These are phyloP conservation scores for Hygrophorus russula DNA, from an alignment of 768 basidiomycete species.

Conservation along the genomic window DNA sequence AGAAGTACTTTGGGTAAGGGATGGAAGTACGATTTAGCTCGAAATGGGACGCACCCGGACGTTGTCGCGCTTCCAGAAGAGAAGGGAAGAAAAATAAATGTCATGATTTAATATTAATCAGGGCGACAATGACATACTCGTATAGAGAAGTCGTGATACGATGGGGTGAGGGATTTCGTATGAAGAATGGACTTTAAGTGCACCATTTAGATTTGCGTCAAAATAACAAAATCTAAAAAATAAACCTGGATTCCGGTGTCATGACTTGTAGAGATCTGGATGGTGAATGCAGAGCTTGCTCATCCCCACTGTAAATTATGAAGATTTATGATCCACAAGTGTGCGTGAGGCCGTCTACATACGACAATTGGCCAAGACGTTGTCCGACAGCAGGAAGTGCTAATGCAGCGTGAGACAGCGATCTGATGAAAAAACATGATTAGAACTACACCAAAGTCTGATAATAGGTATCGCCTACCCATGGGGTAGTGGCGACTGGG, in stretches of 20 bases:
- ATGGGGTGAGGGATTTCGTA: background rate
- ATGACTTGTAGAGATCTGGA: slow-evolving; percentile 23
- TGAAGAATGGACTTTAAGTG: background rate
- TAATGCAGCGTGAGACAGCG: slow-evolving; percentile 8
- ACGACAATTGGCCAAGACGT: slow-evolving; percentile 11
- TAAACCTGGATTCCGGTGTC: slow-evolving; percentile 38
- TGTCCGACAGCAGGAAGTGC: slow-evolving; percentile 8
- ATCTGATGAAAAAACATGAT: slow-evolving; percentile 4
- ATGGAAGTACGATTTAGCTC: too few species aligned
- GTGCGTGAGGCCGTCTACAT: slow-evolving; percentile 3
- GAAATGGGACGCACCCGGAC: too few species aligned
- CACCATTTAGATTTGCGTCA: background rate
- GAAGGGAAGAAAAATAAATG: too few species aligned
- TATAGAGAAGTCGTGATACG: too few species aligned
- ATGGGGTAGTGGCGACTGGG: slow-evolving; percentile 18
- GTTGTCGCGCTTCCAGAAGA: too few species aligned
- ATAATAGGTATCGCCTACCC: slow-evolving; percentile 11
- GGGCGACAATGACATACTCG: too few species aligned
- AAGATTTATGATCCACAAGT: background rate
- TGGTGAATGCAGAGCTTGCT: slow-evolving; percentile 13
- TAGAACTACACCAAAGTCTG: slow-evolving; percentile 6
- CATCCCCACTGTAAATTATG: slow-evolving; percentile 9
- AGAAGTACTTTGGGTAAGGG: background rate
- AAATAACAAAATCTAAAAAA: background rate
- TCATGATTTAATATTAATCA: too few species aligned